Percentiles rank a stretch among this genome's conserved stretches.
phyloP scores from a whole-genome alignment of 2,329 filamentous ascomycete species.

The Xylariales sp. region DNA sequence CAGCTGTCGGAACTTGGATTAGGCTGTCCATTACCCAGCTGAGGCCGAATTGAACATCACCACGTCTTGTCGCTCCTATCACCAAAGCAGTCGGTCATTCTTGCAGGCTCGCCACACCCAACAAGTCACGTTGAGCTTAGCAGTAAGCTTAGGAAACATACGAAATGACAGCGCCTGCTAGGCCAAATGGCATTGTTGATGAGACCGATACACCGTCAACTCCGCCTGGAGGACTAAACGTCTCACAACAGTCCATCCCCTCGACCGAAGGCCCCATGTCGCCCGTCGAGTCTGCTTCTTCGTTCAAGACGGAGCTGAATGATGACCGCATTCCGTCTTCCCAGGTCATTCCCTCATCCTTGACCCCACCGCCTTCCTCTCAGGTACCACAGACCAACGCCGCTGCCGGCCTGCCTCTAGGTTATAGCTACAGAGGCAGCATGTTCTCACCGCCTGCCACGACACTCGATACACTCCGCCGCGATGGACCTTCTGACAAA shows the following conservation, averaged over 20 bases:
- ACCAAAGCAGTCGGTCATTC: too few species aligned
- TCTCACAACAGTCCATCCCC: slow-evolving; percentile 52
- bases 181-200: slow-evolving; percentile 15
- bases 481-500: slow-evolving; percentile 20
- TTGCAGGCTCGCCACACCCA: too few species aligned
- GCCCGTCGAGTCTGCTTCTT: slow-evolving; percentile 42
- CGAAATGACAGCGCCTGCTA: not conserved
- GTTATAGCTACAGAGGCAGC: slow-evolving; percentile 41
- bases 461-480: slow-evolving; percentile 29
- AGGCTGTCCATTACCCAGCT: too few species aligned
- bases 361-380: slow-evolving; percentile 54
- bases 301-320: slow-evolving; percentile 46
- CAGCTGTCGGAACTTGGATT: too few species aligned
- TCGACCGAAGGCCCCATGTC: slow-evolving; percentile 53
- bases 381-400: slow-evolving; percentile 35
- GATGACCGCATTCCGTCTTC: slow-evolving; percentile 39
- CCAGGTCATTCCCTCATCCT: slow-evolving; percentile 49
- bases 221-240: slow-evolving; percentile 22
- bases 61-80: too few species aligned
- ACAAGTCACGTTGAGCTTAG: too few species aligned
- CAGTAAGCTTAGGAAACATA: too few species aligned
- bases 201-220: slow-evolving; percentile 26
- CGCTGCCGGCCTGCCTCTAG: slow-evolving; percentile 21
- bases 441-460: slow-evolving; percentile 54
- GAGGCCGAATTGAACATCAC: too few species aligned